Evolutionary conservation across 768 basidiomycete species (phyloP).

Genomic region (Lactarius trivialis): DNA sequence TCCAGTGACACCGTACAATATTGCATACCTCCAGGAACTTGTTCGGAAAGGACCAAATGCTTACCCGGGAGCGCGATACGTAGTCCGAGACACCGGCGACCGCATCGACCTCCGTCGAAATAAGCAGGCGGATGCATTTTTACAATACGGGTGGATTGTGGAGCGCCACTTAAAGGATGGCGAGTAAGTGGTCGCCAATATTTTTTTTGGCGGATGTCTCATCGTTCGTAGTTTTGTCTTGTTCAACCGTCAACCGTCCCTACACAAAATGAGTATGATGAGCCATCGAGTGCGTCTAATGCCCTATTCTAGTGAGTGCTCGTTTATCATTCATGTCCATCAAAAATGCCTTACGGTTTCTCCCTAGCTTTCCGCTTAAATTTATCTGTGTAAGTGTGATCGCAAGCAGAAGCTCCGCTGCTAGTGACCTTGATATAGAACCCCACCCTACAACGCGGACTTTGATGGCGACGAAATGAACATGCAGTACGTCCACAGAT

Average conservation of each 20-base stretch:
- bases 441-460: conserved; percentile 98
- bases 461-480: conserved; percentile 99
- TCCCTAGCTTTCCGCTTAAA: conserved; percentile 87
- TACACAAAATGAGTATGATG: conserved; percentile 99
- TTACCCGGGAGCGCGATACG: conserved; percentile 95
- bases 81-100: conserved; percentile 95
- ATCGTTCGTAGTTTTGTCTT: conserved; percentile 62
- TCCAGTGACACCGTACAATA: conserved; percentile 95
- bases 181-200: conserved; percentile 61
- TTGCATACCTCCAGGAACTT: conserved; percentile 86
- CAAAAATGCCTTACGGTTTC: conserved; percentile 21
- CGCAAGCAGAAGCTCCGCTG: conserved; percentile 25
- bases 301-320: conserved; percentile 88
- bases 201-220: not conserved
- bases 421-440: conserved; percentile 41
- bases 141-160: conserved; percentile 98
- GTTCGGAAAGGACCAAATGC: conserved; percentile 91
- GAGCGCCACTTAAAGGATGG: conserved; percentile 97
- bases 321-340: not conserved
- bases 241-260: conserved; percentile 96
- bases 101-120: conserved; percentile 96
- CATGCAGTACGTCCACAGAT: conserved; percentile 80
- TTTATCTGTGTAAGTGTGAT: conserved; percentile 80
- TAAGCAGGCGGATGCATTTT: conserved; percentile 88
- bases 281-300: conserved; percentile 94